Base-by-base conservation (phyloP, 495 filamentous ascomycete species). In the Talaromyces ruber region DNA sequence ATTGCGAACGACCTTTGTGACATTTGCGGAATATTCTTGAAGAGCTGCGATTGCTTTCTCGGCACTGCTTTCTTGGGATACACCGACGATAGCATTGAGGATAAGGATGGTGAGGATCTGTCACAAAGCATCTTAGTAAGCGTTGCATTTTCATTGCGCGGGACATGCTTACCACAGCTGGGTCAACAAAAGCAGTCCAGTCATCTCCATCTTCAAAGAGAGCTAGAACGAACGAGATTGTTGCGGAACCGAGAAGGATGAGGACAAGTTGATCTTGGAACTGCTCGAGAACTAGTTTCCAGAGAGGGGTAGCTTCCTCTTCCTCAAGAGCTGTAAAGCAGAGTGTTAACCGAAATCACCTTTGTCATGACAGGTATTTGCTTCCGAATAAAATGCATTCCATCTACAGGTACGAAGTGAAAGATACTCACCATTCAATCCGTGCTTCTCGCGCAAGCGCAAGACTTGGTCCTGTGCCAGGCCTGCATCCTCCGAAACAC, bases 181-280 rank as follows among this genome's bases (percentile, higher is more conserved):
- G 95, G 76, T 99, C 95, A 62, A 99, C 94, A 73, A 98, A 99
- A n/a, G 93, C 95, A 65, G 93, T 92, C 91, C 92, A 95, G 61
- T 89, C 94, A 60, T 92, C 90, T 54, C 87, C 89, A 54, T 93
- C 91, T 72, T 98, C 95, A 65, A 98, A 94, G 12, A 99, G 81
- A 52, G 95, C 95, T 57, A 99, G 77, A 22, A 94, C 84, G 66
- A 99, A 98, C 2, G 95, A 98, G 50, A 99, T 84, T n/a, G 84
- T 91, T 5, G 95, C 95, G 16, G 93, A 97, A 50, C 85, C 94
- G 55, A 99, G 79, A 4, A 99, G 83, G 68, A 99, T 99, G 60
- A 99, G 82, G 60, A 99, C 95, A 2, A 99, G 83, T 74, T 99
- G 95, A 70, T 99, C 95, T 76, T 99, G 96, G 81, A 99, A 99